These are phyloP conservation scores for Parascedosporium putredinis DNA, from an alignment of 2,329 filamentous ascomycete species.

Conservation along the genomic window DNA sequence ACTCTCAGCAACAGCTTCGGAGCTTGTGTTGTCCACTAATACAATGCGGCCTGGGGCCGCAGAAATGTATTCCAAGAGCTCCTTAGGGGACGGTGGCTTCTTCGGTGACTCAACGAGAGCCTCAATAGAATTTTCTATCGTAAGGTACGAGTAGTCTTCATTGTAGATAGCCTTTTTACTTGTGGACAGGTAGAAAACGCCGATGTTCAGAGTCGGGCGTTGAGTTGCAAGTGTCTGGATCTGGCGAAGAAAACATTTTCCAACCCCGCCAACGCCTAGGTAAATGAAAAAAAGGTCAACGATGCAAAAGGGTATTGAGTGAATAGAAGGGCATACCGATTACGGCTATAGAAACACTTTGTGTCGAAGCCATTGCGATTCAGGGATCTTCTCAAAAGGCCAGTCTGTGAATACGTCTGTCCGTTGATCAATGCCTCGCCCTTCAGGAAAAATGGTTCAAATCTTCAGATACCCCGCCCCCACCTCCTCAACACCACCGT, in stretches of 20 bases:
- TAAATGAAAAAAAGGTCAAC: too few relatives aligned
- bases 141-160: slow-evolving; percentile 58
- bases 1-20: slow-evolving; percentile 68
- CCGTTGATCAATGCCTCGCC: too few relatives aligned
- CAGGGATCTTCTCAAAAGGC: too few relatives aligned
- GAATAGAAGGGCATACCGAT: slow-evolving; percentile 38
- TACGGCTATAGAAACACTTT: slow-evolving; percentile 41
- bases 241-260: slow-evolving; percentile 81
- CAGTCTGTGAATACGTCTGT: too few relatives aligned
- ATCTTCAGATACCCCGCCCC: background rate
- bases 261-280: slow-evolving; percentile 85
- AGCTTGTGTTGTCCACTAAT: slow-evolving; percentile 92
- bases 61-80: slow-evolving; percentile 69
- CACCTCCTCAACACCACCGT: too few relatives aligned
- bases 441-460: too few relatives aligned
- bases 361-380: slow-evolving; percentile 29
- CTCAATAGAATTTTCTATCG: slow-evolving; percentile 49
- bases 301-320: too few relatives aligned
- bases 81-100: slow-evolving; percentile 53
- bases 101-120: slow-evolving; percentile 54
- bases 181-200: slow-evolving; percentile 75
- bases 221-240: slow-evolving; percentile 57
- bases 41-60: slow-evolving; percentile 69
- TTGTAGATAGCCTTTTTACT: slow-evolving; percentile 75
- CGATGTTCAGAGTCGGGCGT: slow-evolving; percentile 58